Evolutionary conservation across 768 basidiomycete genomes (phyloP).

Genomic region (Pleurotus eryngii): DNA sequence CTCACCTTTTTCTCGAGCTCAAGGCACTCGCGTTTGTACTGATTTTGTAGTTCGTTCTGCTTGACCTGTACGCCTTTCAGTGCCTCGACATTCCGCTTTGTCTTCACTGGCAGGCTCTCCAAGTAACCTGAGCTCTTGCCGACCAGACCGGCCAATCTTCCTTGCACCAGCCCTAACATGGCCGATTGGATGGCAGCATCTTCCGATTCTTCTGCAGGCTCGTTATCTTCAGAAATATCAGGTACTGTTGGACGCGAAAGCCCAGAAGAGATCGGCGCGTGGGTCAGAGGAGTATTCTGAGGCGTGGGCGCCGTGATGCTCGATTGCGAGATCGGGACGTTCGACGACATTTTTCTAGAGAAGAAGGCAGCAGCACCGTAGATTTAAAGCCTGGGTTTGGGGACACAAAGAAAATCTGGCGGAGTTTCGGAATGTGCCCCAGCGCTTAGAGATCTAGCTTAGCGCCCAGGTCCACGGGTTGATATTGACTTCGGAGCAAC

Average conservation of each 20-base stretch:
- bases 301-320: conserved; percentile 87
- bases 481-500: too few relatives aligned
- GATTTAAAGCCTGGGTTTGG: not conserved
- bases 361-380: not conserved
- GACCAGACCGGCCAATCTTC: conserved; percentile 78
- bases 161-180: conserved; percentile 85
- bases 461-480: too few relatives aligned
- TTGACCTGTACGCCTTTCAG: conserved; percentile 93
- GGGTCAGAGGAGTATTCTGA: conserved; percentile 85
- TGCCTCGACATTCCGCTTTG: conserved; percentile 84
- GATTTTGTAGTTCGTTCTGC: conserved; percentile 86
- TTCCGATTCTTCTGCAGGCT: conserved; percentile 60
- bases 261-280: conserved; percentile 74
- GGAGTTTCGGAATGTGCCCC: conserved; percentile 8
- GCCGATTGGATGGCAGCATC: conserved; percentile 48
- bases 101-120: conserved; percentile 77
- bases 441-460: not conserved
- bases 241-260: conserved; percentile 87
- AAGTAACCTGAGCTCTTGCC: conserved; percentile 95
- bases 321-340: conserved; percentile 55
- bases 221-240: conserved; percentile 81
- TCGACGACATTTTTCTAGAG: conserved; percentile 54
- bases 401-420: conserved; percentile 7
- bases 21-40: conserved; percentile 93
- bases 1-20: conserved; percentile 94